Base-by-base conservation (phyloP, 305 asterid species). In the Rubia occidens region DNA sequence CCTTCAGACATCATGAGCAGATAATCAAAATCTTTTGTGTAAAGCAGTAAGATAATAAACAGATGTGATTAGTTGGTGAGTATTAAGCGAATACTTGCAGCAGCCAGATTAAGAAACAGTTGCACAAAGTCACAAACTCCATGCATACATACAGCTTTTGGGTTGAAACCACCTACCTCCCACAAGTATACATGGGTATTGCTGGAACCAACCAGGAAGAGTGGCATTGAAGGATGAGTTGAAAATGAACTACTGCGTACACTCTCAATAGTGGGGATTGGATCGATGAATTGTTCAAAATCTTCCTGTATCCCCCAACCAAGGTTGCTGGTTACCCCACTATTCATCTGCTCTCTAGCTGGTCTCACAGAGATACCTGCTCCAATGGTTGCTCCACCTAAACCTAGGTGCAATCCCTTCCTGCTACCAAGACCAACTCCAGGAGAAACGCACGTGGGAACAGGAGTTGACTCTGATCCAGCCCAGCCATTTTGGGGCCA, bases 401-500 rank as follows among this genome's bases (percentile, higher is more conserved):
- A 78, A 66, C 96, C 94, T 70, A 85, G 89, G 76, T 77, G 88
- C 51, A 85, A 45, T 69, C 88, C 90, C 79, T 86, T 85, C 85
- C 82, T 87, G 82, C 81, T 83, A 53, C 95, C 95, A 71, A 91
- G 87, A 82, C 95, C 89, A 77, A 88, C 86, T 73, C 88, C 96
- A 76, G 91, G 93, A 76, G 96, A 86, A 74, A 88, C 88, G 70
- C 83, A 77, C 21, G 94, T 83, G 56, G 95, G 94, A 80, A 82
- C 83, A 54, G 99, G 90, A 66, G 85, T 78, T 71, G 96, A 85
- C 72, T 84, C 84, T 24, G 88, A 83, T 66, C 94, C 95, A 10
- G 96, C 95, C 95, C 97, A 95, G 74, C 96, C 96, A 83, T 89
- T 79, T 72, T 64, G 89, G 62, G 99, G 99, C 97, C 97, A 91